A percentile compares a stretch with the other conserved stretches of the same genome.
phyloP scores from a whole-genome alignment of 2,329 filamentous ascomycete genomes.

The Nothophaeocryptopus gaeumannii region DNA sequence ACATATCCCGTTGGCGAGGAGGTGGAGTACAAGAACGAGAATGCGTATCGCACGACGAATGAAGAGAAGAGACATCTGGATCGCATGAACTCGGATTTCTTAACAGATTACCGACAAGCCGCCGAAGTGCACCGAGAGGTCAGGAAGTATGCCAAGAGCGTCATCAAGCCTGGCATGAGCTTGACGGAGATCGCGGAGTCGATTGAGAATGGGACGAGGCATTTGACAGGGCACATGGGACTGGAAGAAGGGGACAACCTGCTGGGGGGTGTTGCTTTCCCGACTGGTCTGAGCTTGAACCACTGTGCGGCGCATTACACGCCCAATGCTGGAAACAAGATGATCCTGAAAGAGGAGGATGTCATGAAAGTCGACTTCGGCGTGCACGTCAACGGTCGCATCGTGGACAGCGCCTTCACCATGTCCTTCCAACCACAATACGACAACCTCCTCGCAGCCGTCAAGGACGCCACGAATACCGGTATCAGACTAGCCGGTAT shows the following conservation, averaged over 20 bases:
- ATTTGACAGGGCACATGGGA: constrained; percentile 51
- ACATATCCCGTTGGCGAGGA: constrained; percentile 49
- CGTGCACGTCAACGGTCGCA: constrained; percentile 75
- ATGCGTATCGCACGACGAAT: constrained; percentile 45
- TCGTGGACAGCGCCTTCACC: constrained; percentile 79
- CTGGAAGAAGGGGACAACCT: constrained; percentile 52
- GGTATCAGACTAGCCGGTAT: constrained; percentile 53
- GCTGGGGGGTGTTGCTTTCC: constrained; percentile 55
- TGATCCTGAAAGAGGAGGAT: constrained; percentile 69
- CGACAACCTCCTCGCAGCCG: constrained; percentile 69
- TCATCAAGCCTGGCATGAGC: constrained; percentile 51
- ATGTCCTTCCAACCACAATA: constrained; percentile 72
- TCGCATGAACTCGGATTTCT: constrained; percentile 48
- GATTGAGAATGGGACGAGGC: constrained; percentile 55
- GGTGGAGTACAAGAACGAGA: constrained; percentile 45
- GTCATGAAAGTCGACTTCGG: constrained; percentile 83
- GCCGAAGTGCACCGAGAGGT: constrained; percentile 58
- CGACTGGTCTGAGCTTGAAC: constrained; percentile 55
- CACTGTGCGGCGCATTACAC: constrained; percentile 56
- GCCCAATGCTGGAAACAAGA: constrained; percentile 60
- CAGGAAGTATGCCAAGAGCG: constrained; percentile 49
- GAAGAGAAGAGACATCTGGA: constrained; percentile 48
- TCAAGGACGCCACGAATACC: constrained; percentile 70
- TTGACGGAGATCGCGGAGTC: constrained; percentile 51
- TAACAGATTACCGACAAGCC: constrained; percentile 55